Evolutionary conservation across 495 filamentous ascomycete genomes (phyloP), one percentile per base, ranked within the genome.

Genomic region (Achaetomiella virescens): DNA sequence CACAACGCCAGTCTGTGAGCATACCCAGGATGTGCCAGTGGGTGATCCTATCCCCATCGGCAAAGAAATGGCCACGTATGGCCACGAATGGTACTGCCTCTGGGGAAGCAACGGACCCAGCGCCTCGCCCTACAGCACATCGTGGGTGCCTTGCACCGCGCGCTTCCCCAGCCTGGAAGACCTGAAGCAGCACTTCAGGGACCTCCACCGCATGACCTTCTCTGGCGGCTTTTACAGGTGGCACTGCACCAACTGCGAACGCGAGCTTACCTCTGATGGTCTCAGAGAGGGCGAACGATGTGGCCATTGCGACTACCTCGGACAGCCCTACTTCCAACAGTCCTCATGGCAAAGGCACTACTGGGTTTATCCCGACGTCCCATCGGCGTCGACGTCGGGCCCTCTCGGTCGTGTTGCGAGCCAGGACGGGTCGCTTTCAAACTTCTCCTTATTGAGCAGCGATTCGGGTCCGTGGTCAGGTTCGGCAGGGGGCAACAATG

Each of bases 11-110:
- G 27, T 9, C 27, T 4, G 15, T 38, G 36, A n/a, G 11, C 36
- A 31, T 8, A 8, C 15, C 15, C 44, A 47, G 25, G 8, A 7
- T 2, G 5, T n/a, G 8, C 25, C 6, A 8, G 25, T 10, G 14
- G 6, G 14, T 2, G 20, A 15, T 17, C 14, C 6, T 7, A 31
- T 61, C 9, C 21, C 38, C 1, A 59, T 59, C 31, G 62, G 59
- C 15, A 52, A 33, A 25, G 40, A 35, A 1, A 12, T 57, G 18
- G 6, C 6, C 2, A 22, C n/a, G 14, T 3, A 14, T 8, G 24
- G 43, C 40, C 18, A 43, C 20, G 22, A 43, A 18, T 65, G 59
- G 59, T 42, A 50, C 4, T 65, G 62, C 27, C 7, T 20, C 6
- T 38, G 48, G 27, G 52, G 53, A 21, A 51, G 49, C 21, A 29